Base-by-base conservation (phyloP, 371 early-diverging fungal species). In the Mucor velutinosus region DNA sequence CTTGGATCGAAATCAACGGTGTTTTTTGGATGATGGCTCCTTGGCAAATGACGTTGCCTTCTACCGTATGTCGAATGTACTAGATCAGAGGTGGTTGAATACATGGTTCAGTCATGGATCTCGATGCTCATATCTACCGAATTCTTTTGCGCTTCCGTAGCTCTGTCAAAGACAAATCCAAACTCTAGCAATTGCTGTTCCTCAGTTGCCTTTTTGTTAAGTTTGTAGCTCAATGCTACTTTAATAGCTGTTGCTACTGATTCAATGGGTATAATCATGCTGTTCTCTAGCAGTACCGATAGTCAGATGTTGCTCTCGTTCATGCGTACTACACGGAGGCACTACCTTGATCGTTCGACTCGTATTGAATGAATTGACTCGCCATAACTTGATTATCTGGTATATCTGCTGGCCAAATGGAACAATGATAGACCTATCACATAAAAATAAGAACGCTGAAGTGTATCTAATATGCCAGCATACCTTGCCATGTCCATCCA, bases 351-450 rank as follows among this genome's bases (percentile, higher is more conserved):
- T 43, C 3, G 17, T 3, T 43, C 43, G 43, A 15, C 7, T 15
- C 17, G 43, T 15, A 43, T 21, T 56, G 32, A 30, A 49, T 60
- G 23, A 23, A 19, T 6, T 21, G 11, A 25, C 25, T 51, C 21
- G 21, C 21, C 51, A 51, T 11, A 12, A 23, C 21, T 23, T 19
- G 51, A 25, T 23, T 51, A 7, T 51, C 51, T 51, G 51, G 51
- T 23, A 51, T 62, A 19, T 70, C 25, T 7, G 76, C 55, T 19
- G 82, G 82, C 75, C 76, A 77, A 15, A 77, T 23, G 30, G 73
- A 51, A 58, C 77, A 75, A 66, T 70, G 77, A 41, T 76, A 76
- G 2, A 21, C 23, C 72, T 72, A 64, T 30, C 21, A 35, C 35
- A 35, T 1, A 35, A 8, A 2, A 41, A 41, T 15, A 11, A 43